Conservation (phyloP, 768 basidiomycete genomes). For the Suillus alpinus region DNA sequence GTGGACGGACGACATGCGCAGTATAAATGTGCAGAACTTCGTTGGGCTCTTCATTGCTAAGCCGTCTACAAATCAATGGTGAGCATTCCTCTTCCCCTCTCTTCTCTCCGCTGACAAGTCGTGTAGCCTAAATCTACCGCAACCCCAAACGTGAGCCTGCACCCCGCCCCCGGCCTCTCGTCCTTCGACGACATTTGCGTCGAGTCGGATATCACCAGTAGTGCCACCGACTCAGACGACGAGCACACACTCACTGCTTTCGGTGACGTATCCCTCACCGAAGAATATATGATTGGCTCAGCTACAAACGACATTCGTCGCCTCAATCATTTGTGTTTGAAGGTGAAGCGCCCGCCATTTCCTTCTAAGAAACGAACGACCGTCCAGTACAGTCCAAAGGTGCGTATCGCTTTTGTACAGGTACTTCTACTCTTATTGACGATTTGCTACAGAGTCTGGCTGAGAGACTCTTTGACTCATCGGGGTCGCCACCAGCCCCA, state of each 20-base stretch:
- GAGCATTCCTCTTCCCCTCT: background rate
- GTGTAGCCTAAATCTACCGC: background rate
- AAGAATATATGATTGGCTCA: slow-evolving; percentile 33
- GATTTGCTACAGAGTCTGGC: background rate
- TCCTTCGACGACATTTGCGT: background rate
- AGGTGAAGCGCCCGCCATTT: slow-evolving; percentile 25
- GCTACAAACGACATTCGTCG: background rate
- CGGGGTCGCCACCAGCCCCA: background rate
- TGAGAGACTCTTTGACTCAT: background rate
- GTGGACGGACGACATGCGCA: background rate
- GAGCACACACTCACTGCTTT: slow-evolving; percentile 41
- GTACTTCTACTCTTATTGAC: background rate
- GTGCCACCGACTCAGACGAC: slow-evolving; percentile 22
- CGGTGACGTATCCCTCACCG: slow-evolving; percentile 44
- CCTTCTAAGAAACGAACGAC: slow-evolving; percentile 16
- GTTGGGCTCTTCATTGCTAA: too few species aligned
- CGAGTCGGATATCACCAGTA: background rate
- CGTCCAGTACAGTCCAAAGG: too few species aligned
- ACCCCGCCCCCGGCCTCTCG: background rate
- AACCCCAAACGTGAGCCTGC: background rate
- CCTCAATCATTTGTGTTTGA: slow-evolving; percentile 22
- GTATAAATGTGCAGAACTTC: background rate
- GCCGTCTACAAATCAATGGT: background rate
- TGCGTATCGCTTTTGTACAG: background rate
- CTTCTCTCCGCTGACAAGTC: background rate